Evolutionary conservation across 306 rosid genomes (phyloP).

Genomic region (Hippophae gyantsensis): DNA sequence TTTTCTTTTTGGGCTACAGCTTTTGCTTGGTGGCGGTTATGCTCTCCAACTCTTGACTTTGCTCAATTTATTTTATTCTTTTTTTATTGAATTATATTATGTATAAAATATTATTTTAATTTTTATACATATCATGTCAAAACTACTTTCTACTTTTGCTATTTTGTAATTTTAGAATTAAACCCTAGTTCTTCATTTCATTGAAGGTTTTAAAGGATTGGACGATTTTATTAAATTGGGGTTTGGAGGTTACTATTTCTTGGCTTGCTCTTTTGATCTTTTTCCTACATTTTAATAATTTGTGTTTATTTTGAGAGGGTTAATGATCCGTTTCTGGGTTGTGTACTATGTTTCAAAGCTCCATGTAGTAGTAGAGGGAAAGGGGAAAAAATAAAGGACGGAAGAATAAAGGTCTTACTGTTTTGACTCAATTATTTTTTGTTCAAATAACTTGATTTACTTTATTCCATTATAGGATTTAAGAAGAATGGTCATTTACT

Average conservation of each 20-base stretch:
- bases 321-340: neutral
- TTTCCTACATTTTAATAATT: neutral
- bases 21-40: constrained; percentile 4
- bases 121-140: no score
- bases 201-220: no score
- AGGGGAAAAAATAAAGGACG: no score
- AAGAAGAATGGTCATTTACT: no score
- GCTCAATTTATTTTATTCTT: no score
- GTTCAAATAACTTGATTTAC: neutral
- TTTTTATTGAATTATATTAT: no score
- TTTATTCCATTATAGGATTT: no score
- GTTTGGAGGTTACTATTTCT: neutral
- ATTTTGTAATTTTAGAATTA: no score
- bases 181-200: no score
- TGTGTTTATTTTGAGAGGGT: neutral
- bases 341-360: neutral
- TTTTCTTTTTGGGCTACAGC: neutral
- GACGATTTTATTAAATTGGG: no score
- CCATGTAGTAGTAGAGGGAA: neutral
- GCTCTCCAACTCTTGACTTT: neutral
- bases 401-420: neutral
- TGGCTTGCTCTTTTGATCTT: neutral
- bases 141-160: no score
- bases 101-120: no score
- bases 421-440: neutral